phyloP scores from a whole-genome alignment of 768 basidiomycete species.

The Lentinula sp. region DNA sequence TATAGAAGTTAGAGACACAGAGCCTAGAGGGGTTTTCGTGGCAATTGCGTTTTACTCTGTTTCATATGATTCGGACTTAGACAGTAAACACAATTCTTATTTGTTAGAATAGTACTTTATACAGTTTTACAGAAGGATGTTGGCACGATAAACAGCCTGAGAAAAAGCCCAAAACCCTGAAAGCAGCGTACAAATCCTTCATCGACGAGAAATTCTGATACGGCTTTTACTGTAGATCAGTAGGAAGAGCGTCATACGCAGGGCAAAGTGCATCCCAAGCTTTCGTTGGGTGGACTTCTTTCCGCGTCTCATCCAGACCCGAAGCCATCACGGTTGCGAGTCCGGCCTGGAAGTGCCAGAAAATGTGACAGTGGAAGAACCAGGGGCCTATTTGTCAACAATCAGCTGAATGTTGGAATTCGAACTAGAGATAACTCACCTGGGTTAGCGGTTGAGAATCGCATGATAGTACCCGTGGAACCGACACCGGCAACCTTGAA shows the following conservation, averaged over 20 bases:
- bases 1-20: too few relatives aligned
- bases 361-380: slow-evolving; percentile 27
- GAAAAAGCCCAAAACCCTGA: too few relatives aligned
- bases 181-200: too few relatives aligned
- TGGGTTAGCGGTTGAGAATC: slow-evolving; percentile 52
- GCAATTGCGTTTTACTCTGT: too few relatives aligned
- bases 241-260: slow-evolving; percentile 11
- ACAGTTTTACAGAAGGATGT: too few relatives aligned
- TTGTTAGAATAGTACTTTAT: neutral
- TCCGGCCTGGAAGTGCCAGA: slow-evolving; percentile 36
- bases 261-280: slow-evolving; percentile 21
- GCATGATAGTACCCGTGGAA: slow-evolving; percentile 25
- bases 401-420: neutral
- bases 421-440: slow-evolving; percentile 19
- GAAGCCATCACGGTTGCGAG: slow-evolving; percentile 34
- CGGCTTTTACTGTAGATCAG: neutral
- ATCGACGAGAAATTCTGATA: neutral
- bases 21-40: too few relatives aligned
- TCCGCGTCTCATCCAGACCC: slow-evolving; percentile 15
- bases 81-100: neutral
- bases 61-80: too few relatives aligned
- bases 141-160: too few relatives aligned
- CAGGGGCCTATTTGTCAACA: slow-evolving; percentile 13
- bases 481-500: slow-evolving; percentile 13
- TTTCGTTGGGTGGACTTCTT: slow-evolving; percentile 11